A percentile compares a stretch with the other conserved stretches of the same genome.
Evolutionary conservation across 1,284 basidiomycete species (phyloP).

Genomic region (Ganoderma resinaceum): DNA sequence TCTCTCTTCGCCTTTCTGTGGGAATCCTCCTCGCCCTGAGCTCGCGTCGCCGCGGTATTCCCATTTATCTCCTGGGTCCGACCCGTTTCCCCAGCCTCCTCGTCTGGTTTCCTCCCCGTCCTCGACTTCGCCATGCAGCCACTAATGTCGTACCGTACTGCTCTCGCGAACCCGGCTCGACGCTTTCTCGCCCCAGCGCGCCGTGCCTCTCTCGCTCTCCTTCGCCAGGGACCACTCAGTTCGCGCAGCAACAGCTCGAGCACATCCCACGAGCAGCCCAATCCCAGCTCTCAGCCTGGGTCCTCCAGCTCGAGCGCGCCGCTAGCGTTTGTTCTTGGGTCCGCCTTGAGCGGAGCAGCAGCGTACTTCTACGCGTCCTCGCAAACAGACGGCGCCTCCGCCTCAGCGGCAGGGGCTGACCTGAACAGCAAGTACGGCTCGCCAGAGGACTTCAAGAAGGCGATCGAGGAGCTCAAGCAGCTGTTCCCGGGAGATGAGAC

Average conservation of each 20-base stretch:
- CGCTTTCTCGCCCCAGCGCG: background rate
- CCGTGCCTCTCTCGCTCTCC: background rate
- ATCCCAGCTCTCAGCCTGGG: background rate
- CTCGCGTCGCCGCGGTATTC: background rate
- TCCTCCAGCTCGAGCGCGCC: slow-evolving; percentile 8
- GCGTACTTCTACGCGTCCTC: slow-evolving; percentile 19
- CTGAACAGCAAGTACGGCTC: slow-evolving; percentile 50
- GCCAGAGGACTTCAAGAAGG: slow-evolving; percentile 56
- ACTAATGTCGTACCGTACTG: background rate
- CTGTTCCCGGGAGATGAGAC: slow-evolving; percentile 45
- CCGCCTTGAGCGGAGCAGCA: slow-evolving; percentile 21
- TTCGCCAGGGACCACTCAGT: background rate
- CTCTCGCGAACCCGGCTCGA: background rate
- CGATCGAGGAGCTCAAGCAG: slow-evolving; percentile 54
- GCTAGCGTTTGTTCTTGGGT: slow-evolving; percentile 21
- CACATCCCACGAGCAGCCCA: background rate
- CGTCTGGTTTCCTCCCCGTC: background rate
- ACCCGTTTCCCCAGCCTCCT: background rate
- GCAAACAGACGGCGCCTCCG: background rate
- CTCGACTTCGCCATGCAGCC: background rate
- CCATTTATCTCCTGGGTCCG: background rate
- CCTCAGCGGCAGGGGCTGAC: slow-evolving; percentile 9
- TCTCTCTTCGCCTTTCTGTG: background rate
- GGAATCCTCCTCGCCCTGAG: background rate
- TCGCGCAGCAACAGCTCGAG: slow-evolving; percentile 10